These are phyloP conservation scores for Flaveria floridana DNA, from an alignment of 140 eudicot genomes.

Conservation along the genomic window DNA sequence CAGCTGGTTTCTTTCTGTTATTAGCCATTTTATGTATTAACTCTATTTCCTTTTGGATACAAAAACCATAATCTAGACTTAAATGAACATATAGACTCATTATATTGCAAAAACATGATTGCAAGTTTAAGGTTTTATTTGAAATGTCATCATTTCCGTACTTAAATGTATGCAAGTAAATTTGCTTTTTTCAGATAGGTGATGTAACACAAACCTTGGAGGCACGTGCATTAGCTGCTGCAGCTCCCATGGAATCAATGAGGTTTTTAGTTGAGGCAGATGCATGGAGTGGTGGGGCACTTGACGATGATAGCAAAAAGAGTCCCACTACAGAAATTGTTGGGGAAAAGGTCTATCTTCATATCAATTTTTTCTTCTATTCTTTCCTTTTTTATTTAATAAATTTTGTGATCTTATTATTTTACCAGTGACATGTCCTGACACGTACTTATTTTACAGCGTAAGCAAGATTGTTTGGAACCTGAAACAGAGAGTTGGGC, in stretches of 20 bases:
- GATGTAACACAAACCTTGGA: conserved; percentile 50
- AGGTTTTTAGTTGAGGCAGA: conserved; percentile 63
- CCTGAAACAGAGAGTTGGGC: conserved; percentile 43
- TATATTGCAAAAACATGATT: conserved; percentile 8
- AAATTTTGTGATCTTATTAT: background rate
- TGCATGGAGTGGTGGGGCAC: conserved; percentile 11
- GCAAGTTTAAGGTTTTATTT: background rate
- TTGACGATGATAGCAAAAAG: conserved; percentile 37
- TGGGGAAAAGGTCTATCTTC: conserved; percentile 66
- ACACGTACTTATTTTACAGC: conserved; percentile 42
- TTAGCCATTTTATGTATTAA: background rate
- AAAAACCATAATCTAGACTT: conserved; percentile 5
- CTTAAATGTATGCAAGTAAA: conserved; percentile 20
- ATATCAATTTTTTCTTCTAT: conserved; percentile 5
- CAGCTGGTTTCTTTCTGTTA: background rate
- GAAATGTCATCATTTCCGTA: background rate
- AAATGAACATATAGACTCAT: background rate
- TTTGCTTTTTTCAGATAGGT: conserved; percentile 36
- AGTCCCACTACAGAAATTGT: conserved; percentile 19
- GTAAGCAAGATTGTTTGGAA: conserved; percentile 52
- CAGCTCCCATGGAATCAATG: conserved; percentile 78
- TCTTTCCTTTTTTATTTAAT: background rate
- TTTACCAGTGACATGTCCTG: conserved; percentile 12
- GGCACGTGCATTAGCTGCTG: conserved; percentile 72
- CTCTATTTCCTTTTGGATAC: background rate